A percentile compares a stretch with the other conserved stretches of the same genome.
phyloP scores from a whole-genome alignment of 805 yeast genomes.

The Zygoascus tannicola region DNA sequence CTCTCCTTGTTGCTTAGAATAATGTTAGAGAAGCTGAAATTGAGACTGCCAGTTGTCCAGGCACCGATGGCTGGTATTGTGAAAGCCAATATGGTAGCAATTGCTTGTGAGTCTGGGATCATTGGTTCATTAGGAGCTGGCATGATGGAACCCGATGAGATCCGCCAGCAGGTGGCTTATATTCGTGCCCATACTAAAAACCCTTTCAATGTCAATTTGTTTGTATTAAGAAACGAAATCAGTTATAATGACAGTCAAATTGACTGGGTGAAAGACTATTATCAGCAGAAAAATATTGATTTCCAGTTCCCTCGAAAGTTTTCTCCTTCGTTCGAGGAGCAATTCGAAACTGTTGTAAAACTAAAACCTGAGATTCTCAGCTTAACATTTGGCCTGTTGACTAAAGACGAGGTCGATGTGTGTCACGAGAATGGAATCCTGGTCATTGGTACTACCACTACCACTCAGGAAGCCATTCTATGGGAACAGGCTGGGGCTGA shows the following conservation, averaged over 20 bases:
- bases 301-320: conserved; percentile 7
- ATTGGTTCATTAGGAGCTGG: conserved; percentile 43
- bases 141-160: conserved; percentile 16
- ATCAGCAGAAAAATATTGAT: background rate
- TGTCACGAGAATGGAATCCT: conserved; percentile 33
- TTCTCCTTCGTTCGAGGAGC: conserved; percentile 10
- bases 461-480: conserved; percentile 33
- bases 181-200: conserved; percentile 6
- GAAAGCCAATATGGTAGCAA: conserved; percentile 37
- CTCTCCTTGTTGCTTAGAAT: too few species aligned
- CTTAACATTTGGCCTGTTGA: conserved; percentile 47
- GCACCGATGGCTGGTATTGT: conserved; percentile 56
- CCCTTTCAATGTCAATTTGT: conserved; percentile 21
- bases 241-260: conserved; percentile 4
- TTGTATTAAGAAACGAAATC: conserved; percentile 9
- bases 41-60: conserved; percentile 32
- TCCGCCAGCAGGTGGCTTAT: conserved; percentile 8
- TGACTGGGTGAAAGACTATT: conserved; percentile 10
- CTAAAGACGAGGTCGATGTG: conserved; percentile 23
- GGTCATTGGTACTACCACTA: conserved; percentile 42
- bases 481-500: conserved; percentile 32
- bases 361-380: conserved; percentile 38
- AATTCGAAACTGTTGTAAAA: conserved; percentile 16
- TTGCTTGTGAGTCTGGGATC: conserved; percentile 37
- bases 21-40: conserved; percentile 2